These are phyloP conservation scores for Quambalaria eucalypti DNA, from an alignment of 1,284 basidiomycete genomes.

Conservation along the genomic window DNA sequence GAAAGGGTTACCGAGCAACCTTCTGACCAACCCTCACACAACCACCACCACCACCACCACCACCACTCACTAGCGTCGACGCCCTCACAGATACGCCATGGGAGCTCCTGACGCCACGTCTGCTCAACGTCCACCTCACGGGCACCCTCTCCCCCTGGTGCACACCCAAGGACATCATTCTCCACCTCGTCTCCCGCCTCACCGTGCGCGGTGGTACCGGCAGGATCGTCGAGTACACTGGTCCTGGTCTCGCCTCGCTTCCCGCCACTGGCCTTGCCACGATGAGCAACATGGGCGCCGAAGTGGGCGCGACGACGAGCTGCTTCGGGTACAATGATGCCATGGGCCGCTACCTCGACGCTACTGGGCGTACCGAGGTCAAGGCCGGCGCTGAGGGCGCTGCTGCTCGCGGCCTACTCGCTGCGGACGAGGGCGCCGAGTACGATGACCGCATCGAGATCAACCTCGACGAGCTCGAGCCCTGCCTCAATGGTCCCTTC, in stretches of 20 bases:
- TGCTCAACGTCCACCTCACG: constrained; percentile 72
- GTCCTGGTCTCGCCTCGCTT: constrained; percentile 79
- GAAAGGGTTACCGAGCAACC: not conserved
- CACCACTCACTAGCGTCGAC: no score
- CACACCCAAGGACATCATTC: constrained; percentile 91
- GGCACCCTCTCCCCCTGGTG: constrained; percentile 85
- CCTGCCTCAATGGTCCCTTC: constrained; percentile 86
- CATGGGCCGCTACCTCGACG: constrained; percentile 82
- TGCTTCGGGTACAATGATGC: constrained; percentile 83
- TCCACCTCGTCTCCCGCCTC: constrained; percentile 85
- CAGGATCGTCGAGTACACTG: constrained; percentile 92
- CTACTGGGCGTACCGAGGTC: constrained; percentile 80
- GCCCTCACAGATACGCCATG: constrained; percentile 96
- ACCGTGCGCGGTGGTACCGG: constrained; percentile 97
- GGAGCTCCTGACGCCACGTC: constrained; percentile 89
- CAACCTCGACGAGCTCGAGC: constrained; percentile 84
- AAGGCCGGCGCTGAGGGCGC: constrained; percentile 78
- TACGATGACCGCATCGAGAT: constrained; percentile 94
- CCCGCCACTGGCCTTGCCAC: constrained; percentile 94
- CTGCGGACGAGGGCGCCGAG: constrained; percentile 78
- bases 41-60: no score
- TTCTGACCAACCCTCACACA: not conserved
- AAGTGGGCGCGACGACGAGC: constrained; percentile 95
- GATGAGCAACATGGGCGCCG: constrained; percentile 97
- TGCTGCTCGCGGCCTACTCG: constrained; percentile 65